phyloP scores from a whole-genome alignment of 805 yeast genomes.

The Danielia oregonensis region DNA sequence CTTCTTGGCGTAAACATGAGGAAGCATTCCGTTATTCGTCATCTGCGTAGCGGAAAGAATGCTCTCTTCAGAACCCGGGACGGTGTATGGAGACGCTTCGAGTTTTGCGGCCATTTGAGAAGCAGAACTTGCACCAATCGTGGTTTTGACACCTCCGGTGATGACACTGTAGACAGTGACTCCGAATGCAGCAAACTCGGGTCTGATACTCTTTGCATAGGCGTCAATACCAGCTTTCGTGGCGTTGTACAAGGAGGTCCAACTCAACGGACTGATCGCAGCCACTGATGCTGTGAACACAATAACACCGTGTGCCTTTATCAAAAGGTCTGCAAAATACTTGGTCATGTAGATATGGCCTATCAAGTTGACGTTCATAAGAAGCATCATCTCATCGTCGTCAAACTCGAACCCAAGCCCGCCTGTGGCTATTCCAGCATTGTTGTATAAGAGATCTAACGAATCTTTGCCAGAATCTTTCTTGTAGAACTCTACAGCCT shows the following conservation, averaged over 20 bases:
- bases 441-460: slow-evolving; percentile 39
- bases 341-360: slow-evolving; percentile 36
- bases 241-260: slow-evolving; percentile 29
- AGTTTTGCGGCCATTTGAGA: no score
- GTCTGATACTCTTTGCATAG: slow-evolving; percentile 29
- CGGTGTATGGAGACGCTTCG: no score
- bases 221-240: slow-evolving; percentile 39
- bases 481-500: slow-evolving; percentile 11
- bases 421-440: slow-evolving; percentile 35
- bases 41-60: slow-evolving; percentile 6
- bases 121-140: no score
- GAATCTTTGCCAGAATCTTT: slow-evolving; percentile 22
- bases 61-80: slow-evolving; percentile 8
- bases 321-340: slow-evolving; percentile 26
- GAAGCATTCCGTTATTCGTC: slow-evolving; percentile 8
- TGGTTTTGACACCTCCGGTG: slow-evolving; percentile 39
- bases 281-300: slow-evolving; percentile 38
- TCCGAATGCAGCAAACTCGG: slow-evolving; percentile 36
- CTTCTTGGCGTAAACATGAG: slow-evolving; percentile 9
- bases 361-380: slow-evolving; percentile 34
- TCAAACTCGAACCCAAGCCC: slow-evolving; percentile 32
- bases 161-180: slow-evolving; percentile 36
- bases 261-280: slow-evolving; percentile 28
- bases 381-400: slow-evolving; percentile 16
- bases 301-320: slow-evolving; percentile 31